Conservation (phyloP, 768 basidiomycete genomes). For the Suillus subluteus region DNA sequence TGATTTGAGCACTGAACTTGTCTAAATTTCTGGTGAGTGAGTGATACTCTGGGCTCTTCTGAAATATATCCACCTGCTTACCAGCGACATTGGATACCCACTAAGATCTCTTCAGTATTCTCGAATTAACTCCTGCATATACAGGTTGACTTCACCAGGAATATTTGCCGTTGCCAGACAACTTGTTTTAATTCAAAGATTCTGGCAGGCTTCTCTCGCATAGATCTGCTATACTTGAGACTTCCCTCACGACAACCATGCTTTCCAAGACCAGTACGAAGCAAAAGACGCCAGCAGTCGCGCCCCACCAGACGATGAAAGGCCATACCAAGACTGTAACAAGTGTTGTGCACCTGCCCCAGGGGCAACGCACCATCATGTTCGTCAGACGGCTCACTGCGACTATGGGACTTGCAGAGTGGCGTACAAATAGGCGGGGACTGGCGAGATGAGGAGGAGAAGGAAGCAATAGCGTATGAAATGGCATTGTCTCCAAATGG, state of each 20-base stretch:
- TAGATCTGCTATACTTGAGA: neutral
- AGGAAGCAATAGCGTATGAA: neutral
- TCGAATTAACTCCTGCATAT: neutral
- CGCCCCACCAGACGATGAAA: neutral
- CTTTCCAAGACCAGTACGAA: neutral
- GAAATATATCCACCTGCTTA: neutral
- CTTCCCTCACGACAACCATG: neutral
- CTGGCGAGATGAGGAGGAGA: neutral
- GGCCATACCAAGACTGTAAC: neutral
- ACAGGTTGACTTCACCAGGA: neutral
- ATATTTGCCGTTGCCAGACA: neutral
- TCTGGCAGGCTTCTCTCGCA: neutral
- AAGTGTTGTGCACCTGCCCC: neutral
- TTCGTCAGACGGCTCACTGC: neutral
- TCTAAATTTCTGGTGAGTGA: neutral
- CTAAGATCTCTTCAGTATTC: neutral
- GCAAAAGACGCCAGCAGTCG: neutral
- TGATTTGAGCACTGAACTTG: neutral
- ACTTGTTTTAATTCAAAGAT: neutral
- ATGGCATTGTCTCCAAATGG: constrained; percentile 1
- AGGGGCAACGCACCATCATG: neutral
- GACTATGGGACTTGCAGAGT: neutral
- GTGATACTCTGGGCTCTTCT: neutral
- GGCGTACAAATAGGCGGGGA: neutral
- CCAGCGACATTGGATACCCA: neutral